These are phyloP conservation scores for Sclerotinia borealis DNA, from an alignment of 2,329 filamentous ascomycete species.

Conservation along the genomic window DNA sequence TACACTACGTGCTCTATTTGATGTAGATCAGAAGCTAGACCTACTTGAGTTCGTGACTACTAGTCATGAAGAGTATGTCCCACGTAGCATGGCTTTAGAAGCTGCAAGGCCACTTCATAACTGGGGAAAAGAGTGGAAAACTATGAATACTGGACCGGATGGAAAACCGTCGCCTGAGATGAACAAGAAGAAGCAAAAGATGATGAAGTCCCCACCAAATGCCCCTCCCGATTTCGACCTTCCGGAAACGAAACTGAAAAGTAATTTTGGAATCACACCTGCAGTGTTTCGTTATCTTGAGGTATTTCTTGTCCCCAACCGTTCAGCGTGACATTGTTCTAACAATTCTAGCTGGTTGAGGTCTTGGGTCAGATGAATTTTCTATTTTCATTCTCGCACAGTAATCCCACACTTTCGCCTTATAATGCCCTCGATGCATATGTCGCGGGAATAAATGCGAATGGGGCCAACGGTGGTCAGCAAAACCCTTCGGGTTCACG, in stretches of 20 bases:
- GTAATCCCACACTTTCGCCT: slow-evolving; percentile 48
- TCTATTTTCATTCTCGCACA: slow-evolving; percentile 52
- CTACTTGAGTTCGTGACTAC: slow-evolving; percentile 74
- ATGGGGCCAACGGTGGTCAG: slow-evolving; percentile 18
- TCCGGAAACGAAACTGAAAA: slow-evolving; percentile 52
- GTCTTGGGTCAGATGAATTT: slow-evolving; percentile 63
- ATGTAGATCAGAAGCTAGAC: slow-evolving; percentile 73
- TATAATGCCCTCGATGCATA: slow-evolving; percentile 57
- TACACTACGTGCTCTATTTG: slow-evolving; percentile 71
- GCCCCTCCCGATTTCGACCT: slow-evolving; percentile 56
- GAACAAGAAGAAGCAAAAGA: slow-evolving; percentile 59
- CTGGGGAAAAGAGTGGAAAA: slow-evolving; percentile 62
- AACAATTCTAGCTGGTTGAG: slow-evolving; percentile 46
- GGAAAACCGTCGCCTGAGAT: slow-evolving; percentile 57
- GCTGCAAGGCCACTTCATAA: slow-evolving; percentile 55
- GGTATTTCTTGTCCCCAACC: slow-evolving; percentile 34
- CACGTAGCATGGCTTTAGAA: slow-evolving; percentile 58
- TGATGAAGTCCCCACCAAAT: slow-evolving; percentile 52
- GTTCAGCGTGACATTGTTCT: background rate
- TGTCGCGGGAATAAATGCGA: slow-evolving; percentile 39
- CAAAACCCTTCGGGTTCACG: slow-evolving; percentile 25
- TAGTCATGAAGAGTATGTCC: slow-evolving; percentile 76
- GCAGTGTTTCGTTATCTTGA: slow-evolving; percentile 60
- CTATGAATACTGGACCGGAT: slow-evolving; percentile 48
- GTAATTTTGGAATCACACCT: slow-evolving; percentile 52